phyloP scores from a whole-genome alignment of 1,284 basidiomycete species.

The Psilocybe mexicana region DNA sequence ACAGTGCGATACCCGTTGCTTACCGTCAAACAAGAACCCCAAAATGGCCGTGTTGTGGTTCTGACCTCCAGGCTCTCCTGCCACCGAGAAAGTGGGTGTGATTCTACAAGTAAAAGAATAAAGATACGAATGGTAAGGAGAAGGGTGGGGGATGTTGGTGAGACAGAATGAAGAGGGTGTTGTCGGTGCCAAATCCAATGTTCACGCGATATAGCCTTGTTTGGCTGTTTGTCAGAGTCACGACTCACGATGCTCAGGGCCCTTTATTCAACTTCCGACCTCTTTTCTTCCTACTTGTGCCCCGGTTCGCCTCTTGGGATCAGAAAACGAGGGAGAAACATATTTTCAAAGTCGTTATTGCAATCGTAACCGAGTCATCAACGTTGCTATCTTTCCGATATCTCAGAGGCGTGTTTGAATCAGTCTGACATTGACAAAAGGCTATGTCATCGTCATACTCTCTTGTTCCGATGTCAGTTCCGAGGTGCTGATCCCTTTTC shows the following conservation, averaged over 20 bases:
- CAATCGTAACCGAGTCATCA: no score
- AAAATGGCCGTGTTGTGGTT: not conserved
- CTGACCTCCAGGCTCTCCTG: not conserved
- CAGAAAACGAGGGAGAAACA: no score
- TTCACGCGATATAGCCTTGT: conserved; percentile 10
- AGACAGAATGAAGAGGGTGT: conserved; percentile 13
- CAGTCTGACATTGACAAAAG: no score
- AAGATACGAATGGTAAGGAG: conserved; percentile 7
- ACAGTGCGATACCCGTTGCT: not conserved
- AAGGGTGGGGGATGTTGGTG: conserved; percentile 5
- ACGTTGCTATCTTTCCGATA: no score
- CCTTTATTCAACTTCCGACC: not conserved
- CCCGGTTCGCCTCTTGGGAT: no score
- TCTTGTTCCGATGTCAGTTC: no score
- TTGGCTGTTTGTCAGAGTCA: conserved; percentile 17
- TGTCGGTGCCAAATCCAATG: conserved; percentile 11
- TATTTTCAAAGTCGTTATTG: no score
- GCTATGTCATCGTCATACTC: no score
- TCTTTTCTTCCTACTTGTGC: no score
- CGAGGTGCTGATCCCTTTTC: no score
- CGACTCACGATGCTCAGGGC: not conserved
- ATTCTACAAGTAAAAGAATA: conserved; percentile 9
- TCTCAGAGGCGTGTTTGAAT: no score
- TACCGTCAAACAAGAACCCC: not conserved
- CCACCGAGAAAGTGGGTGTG: conserved; percentile 1